Base-by-base conservation (phyloP, 2,329 filamentous ascomycete species). In the Epichloe aotearoae region DNA sequence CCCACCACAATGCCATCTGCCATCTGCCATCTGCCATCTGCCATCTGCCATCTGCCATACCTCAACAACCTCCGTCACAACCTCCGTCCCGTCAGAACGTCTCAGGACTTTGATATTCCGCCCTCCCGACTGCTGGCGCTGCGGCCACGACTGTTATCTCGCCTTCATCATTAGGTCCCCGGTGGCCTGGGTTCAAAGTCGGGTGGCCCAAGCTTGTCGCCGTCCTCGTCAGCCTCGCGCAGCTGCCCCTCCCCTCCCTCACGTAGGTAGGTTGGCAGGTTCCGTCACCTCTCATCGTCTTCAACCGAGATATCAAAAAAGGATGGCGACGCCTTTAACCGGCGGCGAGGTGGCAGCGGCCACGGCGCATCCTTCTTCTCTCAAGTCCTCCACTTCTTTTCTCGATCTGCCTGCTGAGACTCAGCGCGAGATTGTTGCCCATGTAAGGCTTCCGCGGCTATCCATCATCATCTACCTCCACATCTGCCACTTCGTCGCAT, bases 351-450 rank as follows among this genome's bases (percentile, higher is more conserved):
- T 17, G 11, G 30, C 34, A 26, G 34, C 45, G 15, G 45, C 34
- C 10, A 30, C 8, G 10, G 19, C 37, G 7, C 3, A 20, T n/a
- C 3, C 7, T 30, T 30, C 34, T 38, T 17, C 34, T 43, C 49
- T 54, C 50, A 59, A 52, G 38, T 52, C 53, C 40, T 44, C 39
- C 14, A 59, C 65, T 47, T 58, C 57, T 19, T 68, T 77, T 54
- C 61, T 73, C 46, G 64, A 67, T 53, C 60, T 77, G 33, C 73
- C 74, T 7, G 56, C 63, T 15, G 75, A 77, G 59, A 71, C 73
- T 0, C 71, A 75, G 54, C 67, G 67, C 50, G 71, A 74, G 23
- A 74, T 78, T 47, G 58, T 75, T 56, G 64, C 63, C 41, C 68
- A 75, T 61, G 71, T 75, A 60, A 54, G 69, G 62, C 20, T 20